Base-by-base conservation (phyloP, 441 rosid genomes). In the Erysimum cheiri region DNA sequence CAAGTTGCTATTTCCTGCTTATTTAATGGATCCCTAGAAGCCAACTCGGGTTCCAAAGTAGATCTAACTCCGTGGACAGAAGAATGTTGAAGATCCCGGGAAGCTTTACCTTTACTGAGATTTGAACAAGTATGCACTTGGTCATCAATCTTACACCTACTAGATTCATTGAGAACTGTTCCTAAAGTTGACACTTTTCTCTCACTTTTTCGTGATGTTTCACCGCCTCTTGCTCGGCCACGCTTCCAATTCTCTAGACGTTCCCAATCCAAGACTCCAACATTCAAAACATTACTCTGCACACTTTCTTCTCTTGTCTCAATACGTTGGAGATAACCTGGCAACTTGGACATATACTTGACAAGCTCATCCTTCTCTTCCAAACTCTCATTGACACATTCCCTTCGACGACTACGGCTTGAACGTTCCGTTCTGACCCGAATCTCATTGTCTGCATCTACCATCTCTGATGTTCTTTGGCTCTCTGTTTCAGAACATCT, bases 201-300 rank as follows among this genome's bases (percentile, higher is more conserved):
- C 31, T 70, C 69, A 37, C 15, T 59, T 72, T 70, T 88, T 60
- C 74, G 26, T 48, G 32, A 62, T 40, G 69, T 73, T 43, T 55
- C 64, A 46, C 43, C n/a, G 32, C 60, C 36, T 59, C 47, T 64
- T 50, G 39, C 70, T 72, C 68, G 82, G 32, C 67, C 81, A 28
- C 72, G 52, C 63, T 82, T 87, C 90, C 88, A 91, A 62, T 74
- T 82, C 81, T 90, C 86, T 37, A 94, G 74, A 63, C 86, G 81
- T 11, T 78, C 77, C 98, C 97, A 90, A 73, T 94, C 98, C 79
- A 94, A 75, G 71, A 94, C 98, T 53, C 98, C 97, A 46, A 91
- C 85, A 78, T 83, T 88, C 78, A 91, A 77, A 65, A 83, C 91
- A 74, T 85, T 86, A 46, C 79, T 94, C 56, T 83, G 87, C 10